Conservation (phyloP, 2,329 filamentous ascomycete genomes). For the Penicillium sumatraense region DNA sequence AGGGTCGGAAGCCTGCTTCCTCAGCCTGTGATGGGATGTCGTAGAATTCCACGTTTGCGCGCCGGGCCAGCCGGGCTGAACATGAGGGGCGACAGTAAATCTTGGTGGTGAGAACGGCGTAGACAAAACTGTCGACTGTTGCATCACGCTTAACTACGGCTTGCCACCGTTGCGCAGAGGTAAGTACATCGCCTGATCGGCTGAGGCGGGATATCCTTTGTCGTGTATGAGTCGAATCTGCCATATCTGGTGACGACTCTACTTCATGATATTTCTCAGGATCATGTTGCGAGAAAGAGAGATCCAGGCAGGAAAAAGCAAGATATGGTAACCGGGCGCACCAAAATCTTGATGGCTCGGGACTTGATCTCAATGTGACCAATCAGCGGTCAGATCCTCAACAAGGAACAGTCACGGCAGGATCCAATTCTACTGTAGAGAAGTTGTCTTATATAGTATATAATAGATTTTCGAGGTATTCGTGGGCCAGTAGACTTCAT, state of each 20-base stretch:
- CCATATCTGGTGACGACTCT: not conserved
- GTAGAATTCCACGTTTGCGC: conserved; percentile 62
- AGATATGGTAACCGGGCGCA: not conserved
- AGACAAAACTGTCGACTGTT: conserved; percentile 56
- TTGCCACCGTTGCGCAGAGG: conserved; percentile 44
- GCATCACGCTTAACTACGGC: conserved; percentile 52
- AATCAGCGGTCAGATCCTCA: conserved; percentile 10
- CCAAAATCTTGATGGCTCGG: not conserved
- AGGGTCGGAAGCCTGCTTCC: conserved; percentile 57
- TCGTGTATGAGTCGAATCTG: conserved; percentile 12
- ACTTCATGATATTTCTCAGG: too few relatives aligned
- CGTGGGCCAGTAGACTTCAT: too few relatives aligned
- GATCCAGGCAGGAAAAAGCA: not conserved
- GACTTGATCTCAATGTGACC: conserved; percentile 16
- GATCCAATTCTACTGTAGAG: not conserved
- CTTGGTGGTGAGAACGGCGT: conserved; percentile 60
- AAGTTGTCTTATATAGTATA: too few relatives aligned
- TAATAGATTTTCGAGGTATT: too few relatives aligned
- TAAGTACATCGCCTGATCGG: conserved; percentile 16
- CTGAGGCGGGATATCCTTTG: conserved; percentile 30
- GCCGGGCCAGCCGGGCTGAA: conserved; percentile 60
- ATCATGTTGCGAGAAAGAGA: too few relatives aligned
- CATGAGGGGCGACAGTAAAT: conserved; percentile 63
- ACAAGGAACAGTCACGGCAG: too few relatives aligned
- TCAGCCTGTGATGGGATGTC: conserved; percentile 53